A percentile compares a stretch with the other conserved stretches of the same genome.
Evolutionary conservation across 2,329 filamentous ascomycete genomes (phyloP).

Genomic region (Cladosporium sp.): DNA sequence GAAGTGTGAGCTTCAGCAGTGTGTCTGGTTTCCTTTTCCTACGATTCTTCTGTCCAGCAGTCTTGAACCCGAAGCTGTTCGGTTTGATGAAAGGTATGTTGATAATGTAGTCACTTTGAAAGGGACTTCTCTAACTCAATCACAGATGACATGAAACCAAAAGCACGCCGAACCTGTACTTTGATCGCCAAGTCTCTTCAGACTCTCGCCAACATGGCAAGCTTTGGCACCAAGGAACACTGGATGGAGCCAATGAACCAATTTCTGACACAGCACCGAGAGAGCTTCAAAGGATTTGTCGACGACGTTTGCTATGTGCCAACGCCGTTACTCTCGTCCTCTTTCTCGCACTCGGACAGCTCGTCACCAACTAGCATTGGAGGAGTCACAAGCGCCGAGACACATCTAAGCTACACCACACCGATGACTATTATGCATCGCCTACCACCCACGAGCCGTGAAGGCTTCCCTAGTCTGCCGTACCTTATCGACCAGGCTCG

Average conservation of each 20-base stretch:
- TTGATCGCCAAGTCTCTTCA: constrained; percentile 91
- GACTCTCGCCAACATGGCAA: constrained; percentile 85
- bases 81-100: constrained; percentile 71
- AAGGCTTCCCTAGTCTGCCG: constrained; percentile 90
- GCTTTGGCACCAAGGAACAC: constrained; percentile 91
- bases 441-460: constrained; percentile 75
- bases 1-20: constrained; percentile 88
- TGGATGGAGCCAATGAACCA: constrained; percentile 99
- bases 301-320: constrained; percentile 84
- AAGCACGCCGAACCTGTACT: constrained; percentile 84
- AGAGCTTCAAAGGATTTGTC: constrained; percentile 82
- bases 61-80: constrained; percentile 92
- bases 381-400: constrained; percentile 35
- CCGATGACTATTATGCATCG: constrained; percentile 87
- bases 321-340: constrained; percentile 60
- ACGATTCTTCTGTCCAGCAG: constrained; percentile 94
- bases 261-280: constrained; percentile 74
- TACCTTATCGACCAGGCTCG: constrained; percentile 89
- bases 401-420: constrained; percentile 68
- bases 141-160: constrained; percentile 75
- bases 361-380: constrained; percentile 32
- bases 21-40: constrained; percentile 94
- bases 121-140: neutral
- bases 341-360: constrained; percentile 49
- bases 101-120: neutral